These are phyloP conservation scores for Sodiomyces alkalinus DNA, from an alignment of 2,329 filamentous ascomycete species.

Conservation along the genomic window DNA sequence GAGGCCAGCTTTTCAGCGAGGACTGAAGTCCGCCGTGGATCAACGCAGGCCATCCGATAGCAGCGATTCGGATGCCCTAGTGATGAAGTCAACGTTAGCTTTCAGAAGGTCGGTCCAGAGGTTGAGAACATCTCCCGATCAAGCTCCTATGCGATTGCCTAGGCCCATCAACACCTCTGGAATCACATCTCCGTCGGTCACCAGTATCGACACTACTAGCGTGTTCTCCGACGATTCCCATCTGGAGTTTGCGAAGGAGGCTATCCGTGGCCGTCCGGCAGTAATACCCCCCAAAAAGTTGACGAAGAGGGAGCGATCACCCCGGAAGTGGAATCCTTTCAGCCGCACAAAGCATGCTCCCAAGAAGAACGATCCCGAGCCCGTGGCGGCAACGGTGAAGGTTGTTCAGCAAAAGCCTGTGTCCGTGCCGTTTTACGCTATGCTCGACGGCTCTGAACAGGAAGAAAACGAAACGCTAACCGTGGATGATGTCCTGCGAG, in stretches of 20 bases:
- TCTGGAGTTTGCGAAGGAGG: slow-evolving; percentile 22
- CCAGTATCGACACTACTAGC: slow-evolving; percentile 40
- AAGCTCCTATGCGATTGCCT: slow-evolving; percentile 29
- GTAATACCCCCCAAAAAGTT: slow-evolving; percentile 32
- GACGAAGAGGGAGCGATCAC: slow-evolving; percentile 37
- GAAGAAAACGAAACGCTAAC: slow-evolving; percentile 27
- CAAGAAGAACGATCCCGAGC: slow-evolving; percentile 21
- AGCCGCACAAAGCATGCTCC: slow-evolving; percentile 34
- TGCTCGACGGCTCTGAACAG: slow-evolving; percentile 43
- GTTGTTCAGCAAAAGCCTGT: slow-evolving; percentile 33
- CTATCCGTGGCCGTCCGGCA: slow-evolving; percentile 15
- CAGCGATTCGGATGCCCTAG: slow-evolving; percentile 35
- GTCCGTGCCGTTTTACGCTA: slow-evolving; percentile 37
- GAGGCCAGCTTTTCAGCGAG: slow-evolving; percentile 36
- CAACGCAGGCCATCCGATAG: slow-evolving; percentile 36
- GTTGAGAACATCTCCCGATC: slow-evolving; percentile 27
- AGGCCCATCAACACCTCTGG: slow-evolving; percentile 34
- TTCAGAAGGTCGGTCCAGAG: slow-evolving; percentile 40
- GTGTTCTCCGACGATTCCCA: slow-evolving; percentile 42
- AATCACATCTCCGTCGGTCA: slow-evolving; percentile 31
- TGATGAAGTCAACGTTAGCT: slow-evolving; percentile 35
- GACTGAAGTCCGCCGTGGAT: slow-evolving; percentile 10
- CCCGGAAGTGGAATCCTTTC: slow-evolving; percentile 50
- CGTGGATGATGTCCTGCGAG: slow-evolving; percentile 30
- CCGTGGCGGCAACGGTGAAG: slow-evolving; percentile 32